Percentiles rank a stretch among this genome's conserved stretches.
These are phyloP conservation scores for Cryptococcus amylolentus DNA, from an alignment of 1,284 basidiomycete species.

Conservation along the genomic window DNA sequence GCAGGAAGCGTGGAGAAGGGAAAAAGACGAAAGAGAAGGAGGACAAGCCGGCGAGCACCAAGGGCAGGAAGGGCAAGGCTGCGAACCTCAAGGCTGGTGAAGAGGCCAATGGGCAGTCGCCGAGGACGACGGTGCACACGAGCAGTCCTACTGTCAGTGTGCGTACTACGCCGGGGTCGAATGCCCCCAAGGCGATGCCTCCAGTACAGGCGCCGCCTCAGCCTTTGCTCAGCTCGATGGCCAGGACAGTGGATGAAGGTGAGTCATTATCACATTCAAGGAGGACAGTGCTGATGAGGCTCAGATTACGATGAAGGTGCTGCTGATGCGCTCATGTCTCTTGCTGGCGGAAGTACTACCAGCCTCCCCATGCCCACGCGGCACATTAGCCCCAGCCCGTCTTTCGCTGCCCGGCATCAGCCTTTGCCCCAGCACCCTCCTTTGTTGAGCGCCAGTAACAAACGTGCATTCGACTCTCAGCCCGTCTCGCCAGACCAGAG, in stretches of 20 bases:
- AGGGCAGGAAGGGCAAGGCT: constrained; percentile 14
- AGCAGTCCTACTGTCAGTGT: constrained; percentile 18
- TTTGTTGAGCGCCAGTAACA: constrained; percentile 13
- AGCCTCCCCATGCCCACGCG: constrained; percentile 7
- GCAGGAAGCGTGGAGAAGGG: constrained; percentile 26
- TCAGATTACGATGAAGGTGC: constrained; percentile 50
- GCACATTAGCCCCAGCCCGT: not conserved
- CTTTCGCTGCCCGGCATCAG: not conserved
- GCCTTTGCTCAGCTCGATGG: not conserved
- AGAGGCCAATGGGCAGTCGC: constrained; percentile 13
- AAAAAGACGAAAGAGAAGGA: constrained; percentile 21
- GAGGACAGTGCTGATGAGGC: constrained; percentile 1
- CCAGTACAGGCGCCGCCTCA: not conserved
- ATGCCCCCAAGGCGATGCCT: constrained; percentile 8
- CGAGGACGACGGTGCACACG: constrained; percentile 5
- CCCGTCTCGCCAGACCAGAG: constrained; percentile 20
- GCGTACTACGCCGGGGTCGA: constrained; percentile 18
- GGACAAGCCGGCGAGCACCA: constrained; percentile 16
- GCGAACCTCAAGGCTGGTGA: constrained; percentile 2
- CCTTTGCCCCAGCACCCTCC: constrained; percentile 11
- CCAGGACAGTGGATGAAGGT: constrained; percentile 45
- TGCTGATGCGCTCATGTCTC: constrained; percentile 47
- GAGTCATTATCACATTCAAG: constrained; percentile 6
- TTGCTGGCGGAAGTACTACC: constrained; percentile 40
- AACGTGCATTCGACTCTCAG: constrained; percentile 31